phyloP scores from a whole-genome alignment of 2,329 filamentous ascomycete species.

The Phyllosticta capitalensis region DNA sequence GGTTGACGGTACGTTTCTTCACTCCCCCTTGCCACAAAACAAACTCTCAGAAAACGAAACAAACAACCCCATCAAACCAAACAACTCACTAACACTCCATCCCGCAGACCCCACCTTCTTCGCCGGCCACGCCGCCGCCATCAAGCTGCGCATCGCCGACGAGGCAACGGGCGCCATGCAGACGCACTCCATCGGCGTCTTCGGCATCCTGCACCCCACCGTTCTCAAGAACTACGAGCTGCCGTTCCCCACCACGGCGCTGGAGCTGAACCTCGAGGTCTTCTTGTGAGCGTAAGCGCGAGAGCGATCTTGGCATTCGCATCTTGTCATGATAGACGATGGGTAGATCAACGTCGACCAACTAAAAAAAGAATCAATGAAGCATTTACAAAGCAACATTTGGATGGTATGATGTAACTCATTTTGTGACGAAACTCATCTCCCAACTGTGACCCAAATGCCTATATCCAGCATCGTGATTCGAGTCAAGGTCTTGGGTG shows the following conservation, averaged over 20 bases:
- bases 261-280: conserved; percentile 90
- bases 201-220: conserved; percentile 87
- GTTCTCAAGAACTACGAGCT: conserved; percentile 92
- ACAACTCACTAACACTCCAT: not conserved
- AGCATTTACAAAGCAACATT: no score
- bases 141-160: conserved; percentile 59
- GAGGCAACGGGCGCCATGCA: conserved; percentile 44
- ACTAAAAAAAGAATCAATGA: no score
- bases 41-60: not conserved
- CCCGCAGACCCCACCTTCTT: conserved; percentile 73
- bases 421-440: no score
- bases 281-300: conserved; percentile 65
- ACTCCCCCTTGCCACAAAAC: not conserved
- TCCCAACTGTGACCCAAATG: no score
- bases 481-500: no score
- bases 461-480: no score
- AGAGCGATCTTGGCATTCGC: no score
- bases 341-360: no score
- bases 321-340: conserved; percentile 1
- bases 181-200: conserved; percentile 68
- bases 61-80: conserved; percentile 1
- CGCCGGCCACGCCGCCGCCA: conserved; percentile 74
- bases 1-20: conserved; percentile 53
- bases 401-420: no score
- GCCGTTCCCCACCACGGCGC: conserved; percentile 82